phyloP scores from a whole-genome alignment of 129 eudicot species.

The Mikania micrantha region DNA sequence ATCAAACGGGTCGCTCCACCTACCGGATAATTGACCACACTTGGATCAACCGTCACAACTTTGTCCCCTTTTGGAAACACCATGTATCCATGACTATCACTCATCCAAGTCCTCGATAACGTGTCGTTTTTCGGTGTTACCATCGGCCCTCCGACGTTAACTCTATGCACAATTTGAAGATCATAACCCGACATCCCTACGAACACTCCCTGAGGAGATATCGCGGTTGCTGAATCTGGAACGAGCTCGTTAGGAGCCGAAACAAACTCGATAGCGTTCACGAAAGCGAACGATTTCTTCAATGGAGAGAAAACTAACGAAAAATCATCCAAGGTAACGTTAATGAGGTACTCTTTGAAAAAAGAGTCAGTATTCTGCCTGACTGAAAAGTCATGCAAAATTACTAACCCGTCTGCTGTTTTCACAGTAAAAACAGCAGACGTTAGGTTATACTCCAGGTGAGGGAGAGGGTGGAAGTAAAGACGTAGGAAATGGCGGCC shows the following conservation, averaged over 20 bases:
- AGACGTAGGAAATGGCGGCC: slow-evolving; percentile 77
- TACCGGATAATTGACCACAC: slow-evolving; percentile 38
- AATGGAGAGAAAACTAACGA: slow-evolving; percentile 71
- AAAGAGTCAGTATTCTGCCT: slow-evolving; percentile 19
- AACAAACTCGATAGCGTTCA: slow-evolving; percentile 82
- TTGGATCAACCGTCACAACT: slow-evolving; percentile 41
- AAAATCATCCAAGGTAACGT: slow-evolving; percentile 48
- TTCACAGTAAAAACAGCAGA: slow-evolving; percentile 65
- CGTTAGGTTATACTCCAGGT: slow-evolving; percentile 54
- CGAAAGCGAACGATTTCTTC: slow-evolving; percentile 65
- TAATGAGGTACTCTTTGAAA: slow-evolving; percentile 76
- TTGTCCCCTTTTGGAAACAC: slow-evolving; percentile 55
- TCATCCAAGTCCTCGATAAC: slow-evolving; percentile 69
- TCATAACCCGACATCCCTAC: slow-evolving; percentile 45
- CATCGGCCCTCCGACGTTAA: slow-evolving; percentile 77
- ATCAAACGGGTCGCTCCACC: slow-evolving; percentile 78
- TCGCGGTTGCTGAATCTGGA: slow-evolving; percentile 55
- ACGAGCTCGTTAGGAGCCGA: slow-evolving; percentile 73
- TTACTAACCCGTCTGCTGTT: slow-evolving; percentile 49
- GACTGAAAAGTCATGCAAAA: slow-evolving; percentile 72
- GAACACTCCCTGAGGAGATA: slow-evolving; percentile 49
- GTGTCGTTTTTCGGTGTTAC: slow-evolving; percentile 70
- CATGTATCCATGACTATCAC: slow-evolving; percentile 45
- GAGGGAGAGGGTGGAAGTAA: slow-evolving; percentile 63
- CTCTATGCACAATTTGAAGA: slow-evolving; percentile 54